Evolutionary conservation across 805 yeast genomes (phyloP), one percentile per base, ranked within the genome.

Genomic region (Candida vaughaniae): DNA sequence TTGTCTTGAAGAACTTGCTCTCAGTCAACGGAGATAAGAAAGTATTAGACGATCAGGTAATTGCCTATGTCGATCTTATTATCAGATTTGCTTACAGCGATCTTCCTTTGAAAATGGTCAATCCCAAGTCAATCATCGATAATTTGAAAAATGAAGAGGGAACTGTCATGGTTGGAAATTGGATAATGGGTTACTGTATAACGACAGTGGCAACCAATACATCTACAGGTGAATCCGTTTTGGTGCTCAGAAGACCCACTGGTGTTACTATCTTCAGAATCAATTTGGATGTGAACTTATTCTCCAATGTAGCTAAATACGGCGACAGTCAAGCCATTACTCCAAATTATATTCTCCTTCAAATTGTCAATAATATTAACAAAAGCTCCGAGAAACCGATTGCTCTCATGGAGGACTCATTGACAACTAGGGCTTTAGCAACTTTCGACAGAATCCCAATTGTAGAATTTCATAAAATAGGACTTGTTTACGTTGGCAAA

Each of bases 401-500:
- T 3, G 72, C 78, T 2, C 54, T 82, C 7, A 66, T 74, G 5
- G 74, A 74, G 18, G 83, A 77, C 36, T 43, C 67, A 2, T 43
- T 53, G 53, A 71, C 57, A 44, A 69, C 11, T 44, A 67, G 53
- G 20, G 85, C 90, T 0, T 52, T 88, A 14, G 56, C 72, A 5
- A 69, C 79, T 12, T 66, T 88, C 41, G 95, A 87, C 49, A 62
- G 89, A 12, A 78, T 85, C 1, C 95, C 96, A 0, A 79, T 82
- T 5, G 83, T 84, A 4, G 85, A 82, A 31, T 82, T 81, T 48
- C 87, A 82, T 56, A 88, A 87, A 53, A 74, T 84, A 26, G 96
- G 96, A 1, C 64, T 88, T 15, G 51, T 88, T 15, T 88, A 87
- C 53, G 77, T 87, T 47, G 91, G 79, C 0, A 80, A 77, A 0